Conservation (phyloP, 306 rosid genomes). For the Echinosophora koreensis region DNA sequence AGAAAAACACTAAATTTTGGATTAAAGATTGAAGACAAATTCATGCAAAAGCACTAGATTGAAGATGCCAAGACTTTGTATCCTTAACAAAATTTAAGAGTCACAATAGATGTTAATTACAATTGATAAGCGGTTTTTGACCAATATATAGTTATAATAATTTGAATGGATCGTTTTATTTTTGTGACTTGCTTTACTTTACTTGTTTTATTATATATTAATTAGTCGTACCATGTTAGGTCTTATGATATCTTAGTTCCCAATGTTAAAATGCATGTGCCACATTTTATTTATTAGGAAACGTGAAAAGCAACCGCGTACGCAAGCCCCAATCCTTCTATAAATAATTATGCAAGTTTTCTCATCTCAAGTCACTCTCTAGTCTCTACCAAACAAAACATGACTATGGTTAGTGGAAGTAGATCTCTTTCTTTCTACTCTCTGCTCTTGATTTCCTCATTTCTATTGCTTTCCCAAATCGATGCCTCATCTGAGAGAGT, state of each 20-base stretch:
- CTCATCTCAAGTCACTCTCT: background rate
- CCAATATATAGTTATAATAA: too few relatives aligned
- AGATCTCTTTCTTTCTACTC: background rate
- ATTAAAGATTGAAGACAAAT: too few relatives aligned
- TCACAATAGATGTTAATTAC: too few relatives aligned
- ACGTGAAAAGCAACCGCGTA: background rate
- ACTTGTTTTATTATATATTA: too few relatives aligned
- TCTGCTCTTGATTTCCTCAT: slow-evolving; percentile 36
- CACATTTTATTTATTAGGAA: background rate
- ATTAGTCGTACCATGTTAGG: too few relatives aligned
- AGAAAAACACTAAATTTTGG: too few relatives aligned
- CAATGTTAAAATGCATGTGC: background rate
- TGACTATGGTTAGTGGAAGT: slow-evolving; percentile 11
- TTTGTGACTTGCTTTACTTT: too few relatives aligned
- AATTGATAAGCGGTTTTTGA: too few relatives aligned
- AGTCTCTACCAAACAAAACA: slow-evolving; percentile 35
- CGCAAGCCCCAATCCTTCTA: background rate
- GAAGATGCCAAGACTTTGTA: too few relatives aligned
- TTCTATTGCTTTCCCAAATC: slow-evolving; percentile 30
- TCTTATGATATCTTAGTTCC: background rate
- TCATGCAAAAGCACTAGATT: too few relatives aligned
- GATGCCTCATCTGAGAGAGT: slow-evolving; percentile 19
- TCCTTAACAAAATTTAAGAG: too few relatives aligned
- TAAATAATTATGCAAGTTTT: background rate
- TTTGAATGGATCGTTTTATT: too few relatives aligned